Conservation (phyloP, 2,329 filamentous ascomycete species). For the Aspergillus japonicus region DNA sequence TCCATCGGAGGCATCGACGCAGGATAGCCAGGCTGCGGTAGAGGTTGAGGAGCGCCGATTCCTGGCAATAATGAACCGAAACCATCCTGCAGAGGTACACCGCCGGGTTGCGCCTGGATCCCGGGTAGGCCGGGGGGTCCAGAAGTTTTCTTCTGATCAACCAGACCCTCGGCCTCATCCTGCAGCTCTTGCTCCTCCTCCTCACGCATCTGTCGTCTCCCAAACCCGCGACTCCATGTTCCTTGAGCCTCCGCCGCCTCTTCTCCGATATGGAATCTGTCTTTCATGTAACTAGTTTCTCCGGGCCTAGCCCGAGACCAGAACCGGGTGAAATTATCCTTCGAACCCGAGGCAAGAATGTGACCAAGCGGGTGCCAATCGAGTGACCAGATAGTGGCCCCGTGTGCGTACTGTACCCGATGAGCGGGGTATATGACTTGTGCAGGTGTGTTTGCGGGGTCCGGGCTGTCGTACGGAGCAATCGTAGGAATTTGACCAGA, state of each 20-base stretch:
- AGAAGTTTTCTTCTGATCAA: constrained; percentile 82
- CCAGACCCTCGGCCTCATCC: constrained; percentile 87
- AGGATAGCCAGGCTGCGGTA: constrained; percentile 31
- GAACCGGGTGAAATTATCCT: constrained; percentile 94
- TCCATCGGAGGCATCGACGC: constrained; percentile 51
- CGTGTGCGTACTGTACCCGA: constrained; percentile 81
- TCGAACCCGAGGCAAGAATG: constrained; percentile 90
- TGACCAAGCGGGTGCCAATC: constrained; percentile 98
- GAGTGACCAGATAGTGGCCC: constrained; percentile 94
- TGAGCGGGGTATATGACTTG: constrained; percentile 94
- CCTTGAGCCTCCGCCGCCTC: constrained; percentile 89
- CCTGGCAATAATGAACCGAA: constrained; percentile 46
- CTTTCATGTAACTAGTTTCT: constrained; percentile 79
- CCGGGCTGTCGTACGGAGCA: constrained; percentile 80
- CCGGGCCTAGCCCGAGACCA: constrained; percentile 91
- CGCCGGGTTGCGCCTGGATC: constrained; percentile 59
- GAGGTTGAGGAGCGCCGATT: constrained; percentile 47
- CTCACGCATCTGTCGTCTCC: constrained; percentile 76
- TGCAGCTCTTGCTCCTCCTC: constrained; percentile 92
- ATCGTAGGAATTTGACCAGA: constrained; percentile 67
- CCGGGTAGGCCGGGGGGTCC: constrained; percentile 49
- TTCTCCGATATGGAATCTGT: constrained; percentile 94
- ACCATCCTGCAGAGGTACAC: constrained; percentile 47
- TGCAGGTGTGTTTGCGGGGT: constrained; percentile 74
- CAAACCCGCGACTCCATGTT: constrained; percentile 83